phyloP scores from a whole-genome alignment of 768 basidiomycete species.

The Tylopilus felleus region DNA sequence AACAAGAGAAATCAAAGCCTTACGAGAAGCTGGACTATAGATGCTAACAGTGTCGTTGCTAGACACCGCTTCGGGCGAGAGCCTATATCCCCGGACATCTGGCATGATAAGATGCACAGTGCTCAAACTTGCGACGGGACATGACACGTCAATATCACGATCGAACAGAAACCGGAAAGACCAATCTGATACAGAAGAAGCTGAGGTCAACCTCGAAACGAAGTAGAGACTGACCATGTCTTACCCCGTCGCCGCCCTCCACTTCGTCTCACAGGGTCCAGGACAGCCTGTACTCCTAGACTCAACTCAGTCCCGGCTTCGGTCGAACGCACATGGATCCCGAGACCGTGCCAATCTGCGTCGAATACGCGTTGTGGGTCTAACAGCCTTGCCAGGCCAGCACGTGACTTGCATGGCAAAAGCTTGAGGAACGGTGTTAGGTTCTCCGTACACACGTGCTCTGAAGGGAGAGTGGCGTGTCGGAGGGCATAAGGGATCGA shows the following conservation, averaged over 20 bases:
- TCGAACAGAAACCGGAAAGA: constrained; percentile 67
- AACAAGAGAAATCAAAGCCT: neutral
- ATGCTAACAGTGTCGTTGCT: constrained; percentile 35
- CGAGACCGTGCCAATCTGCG: constrained; percentile 88
- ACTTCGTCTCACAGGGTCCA: constrained; percentile 66
- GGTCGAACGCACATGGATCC: constrained; percentile 69
- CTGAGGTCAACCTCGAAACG: neutral
- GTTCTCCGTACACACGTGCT: constrained; percentile 96
- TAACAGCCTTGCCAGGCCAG: constrained; percentile 79
- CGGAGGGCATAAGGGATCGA: constrained; percentile 52
- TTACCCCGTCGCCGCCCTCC: constrained; percentile 54
- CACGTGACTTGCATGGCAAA: constrained; percentile 85
- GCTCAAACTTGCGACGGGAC: constrained; percentile 69
- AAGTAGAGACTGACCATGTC: neutral
- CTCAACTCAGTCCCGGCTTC: constrained; percentile 59
- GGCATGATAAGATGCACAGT: constrained; percentile 51
- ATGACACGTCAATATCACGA: constrained; percentile 56
- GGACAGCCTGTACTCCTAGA: constrained; percentile 71
- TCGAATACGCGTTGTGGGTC: constrained; percentile 86
- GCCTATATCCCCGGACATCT: constrained; percentile 36
- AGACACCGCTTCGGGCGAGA: constrained; percentile 51
- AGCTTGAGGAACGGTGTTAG: constrained; percentile 94
- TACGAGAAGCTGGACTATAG: constrained; percentile 51
- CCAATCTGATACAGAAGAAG: constrained; percentile 55
- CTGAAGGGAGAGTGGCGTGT: constrained; percentile 78